phyloP scores from a whole-genome alignment of 2,329 filamentous ascomycete genomes.

The Aspergillus ochraceus region DNA sequence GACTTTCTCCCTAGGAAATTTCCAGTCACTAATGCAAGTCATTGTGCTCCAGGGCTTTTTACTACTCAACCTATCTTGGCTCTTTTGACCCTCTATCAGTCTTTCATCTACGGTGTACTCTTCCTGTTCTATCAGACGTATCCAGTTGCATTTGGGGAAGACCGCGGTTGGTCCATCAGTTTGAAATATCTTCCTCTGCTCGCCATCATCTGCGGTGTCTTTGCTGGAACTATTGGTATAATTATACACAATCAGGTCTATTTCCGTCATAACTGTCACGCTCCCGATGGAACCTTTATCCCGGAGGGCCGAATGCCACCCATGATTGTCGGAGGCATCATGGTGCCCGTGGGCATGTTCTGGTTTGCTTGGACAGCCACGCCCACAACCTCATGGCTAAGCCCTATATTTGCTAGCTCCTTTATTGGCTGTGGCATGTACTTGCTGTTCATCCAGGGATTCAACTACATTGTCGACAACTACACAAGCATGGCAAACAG shows the following conservation, averaged over 20 bases:
- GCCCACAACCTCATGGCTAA: slow-evolving; percentile 7
- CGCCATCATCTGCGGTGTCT: neutral
- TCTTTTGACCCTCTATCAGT: neutral
- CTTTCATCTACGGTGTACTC: neutral
- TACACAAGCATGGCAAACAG: slow-evolving; percentile 31
- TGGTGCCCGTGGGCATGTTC: slow-evolving; percentile 26
- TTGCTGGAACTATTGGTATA: neutral
- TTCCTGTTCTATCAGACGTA: neutral
- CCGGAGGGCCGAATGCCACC: slow-evolving; percentile 21
- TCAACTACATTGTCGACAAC: slow-evolving; percentile 57
- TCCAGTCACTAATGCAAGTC: too few species aligned
- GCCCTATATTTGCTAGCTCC: slow-evolving; percentile 36
- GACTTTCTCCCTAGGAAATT: too few species aligned
- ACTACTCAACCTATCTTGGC: neutral
- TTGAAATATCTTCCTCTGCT: neutral
- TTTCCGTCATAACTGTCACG: neutral
- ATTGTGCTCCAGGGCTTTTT: neutral
- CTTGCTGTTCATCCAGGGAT: slow-evolving; percentile 52
- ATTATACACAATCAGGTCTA: too few species aligned
- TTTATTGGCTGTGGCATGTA: slow-evolving; percentile 56
- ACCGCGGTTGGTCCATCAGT: neutral
- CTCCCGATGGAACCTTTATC: neutral
- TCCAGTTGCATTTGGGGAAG: neutral
- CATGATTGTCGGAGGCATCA: slow-evolving; percentile 18
- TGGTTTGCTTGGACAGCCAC: slow-evolving; percentile 25